Evolutionary conservation across 345 rosid species (phyloP), one percentile per base, ranked within the genome.

Genomic region (Capsella bursapastoris): DNA sequence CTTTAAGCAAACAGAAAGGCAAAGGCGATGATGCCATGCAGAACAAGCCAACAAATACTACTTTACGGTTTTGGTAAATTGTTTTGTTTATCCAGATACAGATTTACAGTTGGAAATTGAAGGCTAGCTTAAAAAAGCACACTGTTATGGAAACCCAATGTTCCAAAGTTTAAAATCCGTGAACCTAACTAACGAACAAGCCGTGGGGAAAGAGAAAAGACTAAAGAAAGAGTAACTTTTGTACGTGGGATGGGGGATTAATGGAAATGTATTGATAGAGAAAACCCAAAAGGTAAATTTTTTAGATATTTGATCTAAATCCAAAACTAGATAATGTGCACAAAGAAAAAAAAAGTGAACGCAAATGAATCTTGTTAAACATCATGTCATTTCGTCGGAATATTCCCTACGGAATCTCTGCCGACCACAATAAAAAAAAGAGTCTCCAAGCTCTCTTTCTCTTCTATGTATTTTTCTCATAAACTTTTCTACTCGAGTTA

Each of bases 301-400:
- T 22, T 22, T 34, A 8, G 67, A 66, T 40, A 58, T 38, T 32
- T 74, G 18, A 67, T 51, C 63, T 51, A 68, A 68, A 68, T 60
- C 79, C 50, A 32, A 60, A 60, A 51, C 15, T 61, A 48, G 79
- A 75, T 75, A 68, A 60, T 44, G 69, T 43, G 56, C 4, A 4
- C 22, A 64, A 25, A 34, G 1, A 35, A 6, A 22, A 5, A 44
- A 72, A 35, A 41, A 56, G 15, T 44, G 12, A 10, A 29, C 41
- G 16, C 35, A 49, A 74, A 66, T 58, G 78, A 74, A 50, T 58
- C 73, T 67, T 66, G 73, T 49, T 38, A 66, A 66, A 66, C 66
- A 57, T 64, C 57, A 11, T n/a, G 65, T 10, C 25, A 65, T 37
- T 47, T 57, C 58, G 57, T 35, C 50, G 32, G 58, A 10, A 64